These are phyloP conservation scores for Paramyrothecium sp. DNA, from an alignment of 2,329 filamentous ascomycete species.

Conservation along the genomic window DNA sequence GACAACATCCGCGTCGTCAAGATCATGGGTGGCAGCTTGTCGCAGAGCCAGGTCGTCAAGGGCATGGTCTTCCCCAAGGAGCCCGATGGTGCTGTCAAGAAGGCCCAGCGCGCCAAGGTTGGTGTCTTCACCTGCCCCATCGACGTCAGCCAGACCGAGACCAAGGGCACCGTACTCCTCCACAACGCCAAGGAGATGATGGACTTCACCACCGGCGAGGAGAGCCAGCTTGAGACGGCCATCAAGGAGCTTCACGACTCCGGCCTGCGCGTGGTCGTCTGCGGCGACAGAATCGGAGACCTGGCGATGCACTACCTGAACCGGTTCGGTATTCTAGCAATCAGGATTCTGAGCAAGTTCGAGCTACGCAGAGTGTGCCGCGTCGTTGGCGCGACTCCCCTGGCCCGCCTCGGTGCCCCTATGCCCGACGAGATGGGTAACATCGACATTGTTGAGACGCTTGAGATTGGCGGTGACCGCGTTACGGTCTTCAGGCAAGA, in stretches of 20 bases:
- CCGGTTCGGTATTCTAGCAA: constrained; percentile 91
- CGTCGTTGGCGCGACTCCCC: constrained; percentile 93
- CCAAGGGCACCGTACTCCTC: constrained; percentile 94
- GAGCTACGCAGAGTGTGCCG: constrained; percentile 93
- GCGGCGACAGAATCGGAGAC: constrained; percentile 91
- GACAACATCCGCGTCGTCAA: constrained; percentile 99
- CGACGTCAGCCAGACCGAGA: constrained; percentile 94
- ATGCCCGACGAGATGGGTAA: constrained; percentile 99
- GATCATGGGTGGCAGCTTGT: constrained; percentile 96
- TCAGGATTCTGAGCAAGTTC: constrained; percentile 98
- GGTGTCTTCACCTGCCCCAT: constrained; percentile 96
- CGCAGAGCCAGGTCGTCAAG: constrained; percentile 91
- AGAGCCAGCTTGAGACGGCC: constrained; percentile 81
- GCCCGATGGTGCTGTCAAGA: constrained; percentile 90
- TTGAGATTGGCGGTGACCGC: constrained; percentile 95
- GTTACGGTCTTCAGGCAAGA: constrained; percentile 99
- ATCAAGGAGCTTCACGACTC: constrained; percentile 97
- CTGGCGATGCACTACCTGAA: constrained; percentile 97
- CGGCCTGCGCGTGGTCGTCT: constrained; percentile 86
- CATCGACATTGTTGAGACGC: constrained; percentile 92
- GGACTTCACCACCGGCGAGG: constrained; percentile 96
- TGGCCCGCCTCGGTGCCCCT: constrained; percentile 90
- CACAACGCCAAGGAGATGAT: constrained; percentile 99
- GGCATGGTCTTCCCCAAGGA: constrained; percentile 98
- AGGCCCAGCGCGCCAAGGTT: constrained; percentile 89